Percentiles rank a stretch among this genome's conserved stretches.
Conservation (phyloP, 176 grass and related monocot genomes). For the Tillandsia leiboldiana region DNA sequence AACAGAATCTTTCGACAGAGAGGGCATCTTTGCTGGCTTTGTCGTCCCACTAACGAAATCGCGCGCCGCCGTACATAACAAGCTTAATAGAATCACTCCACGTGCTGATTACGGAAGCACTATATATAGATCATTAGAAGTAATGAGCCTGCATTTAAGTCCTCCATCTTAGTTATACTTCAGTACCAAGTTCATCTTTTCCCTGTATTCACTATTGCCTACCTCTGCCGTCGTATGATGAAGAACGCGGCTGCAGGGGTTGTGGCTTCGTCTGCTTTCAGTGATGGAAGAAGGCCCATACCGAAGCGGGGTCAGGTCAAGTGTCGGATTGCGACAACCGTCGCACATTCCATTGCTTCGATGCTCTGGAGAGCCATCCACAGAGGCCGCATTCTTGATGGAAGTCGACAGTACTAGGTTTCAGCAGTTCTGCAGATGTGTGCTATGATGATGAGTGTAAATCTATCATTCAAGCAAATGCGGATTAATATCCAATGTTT, state of each 20-base stretch:
- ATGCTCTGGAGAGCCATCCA: conserved; percentile 16
- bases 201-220: background rate
- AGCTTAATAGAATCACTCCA: background rate
- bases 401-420: background rate
- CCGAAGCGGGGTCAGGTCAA: conserved; percentile 42
- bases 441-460: background rate
- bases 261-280: background rate
- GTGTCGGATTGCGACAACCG: conserved; percentile 20
- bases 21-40: background rate
- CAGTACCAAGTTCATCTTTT: background rate
- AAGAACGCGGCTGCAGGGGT: conserved; percentile 8
- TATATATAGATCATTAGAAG: background rate
- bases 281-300: conserved; percentile 8
- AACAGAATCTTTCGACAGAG: conserved; percentile 4
- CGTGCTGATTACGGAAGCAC: background rate
- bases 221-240: background rate
- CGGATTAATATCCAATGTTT: background rate
- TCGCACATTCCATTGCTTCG: conserved; percentile 16
- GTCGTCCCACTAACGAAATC: background rate
- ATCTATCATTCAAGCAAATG: background rate
- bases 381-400: conserved; percentile 16
- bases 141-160: background rate
- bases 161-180: background rate
- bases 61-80: background rate
- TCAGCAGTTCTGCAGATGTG: too few species aligned